These are phyloP conservation scores for Aspergillus fijiensis DNA, from an alignment of 2,329 filamentous ascomycete genomes.

Conservation along the genomic window DNA sequence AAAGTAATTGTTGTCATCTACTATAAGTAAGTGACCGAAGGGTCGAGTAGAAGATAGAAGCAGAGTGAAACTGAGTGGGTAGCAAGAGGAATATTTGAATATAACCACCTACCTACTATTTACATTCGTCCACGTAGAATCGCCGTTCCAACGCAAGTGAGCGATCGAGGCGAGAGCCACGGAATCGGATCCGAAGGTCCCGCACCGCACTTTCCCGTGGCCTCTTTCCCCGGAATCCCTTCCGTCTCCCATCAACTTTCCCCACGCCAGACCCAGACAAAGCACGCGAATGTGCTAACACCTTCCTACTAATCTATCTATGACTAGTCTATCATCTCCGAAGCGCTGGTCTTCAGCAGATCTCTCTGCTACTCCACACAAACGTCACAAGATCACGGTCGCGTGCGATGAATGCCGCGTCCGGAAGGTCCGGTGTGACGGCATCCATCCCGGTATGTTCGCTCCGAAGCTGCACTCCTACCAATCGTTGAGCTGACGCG, in stretches of 20 bases:
- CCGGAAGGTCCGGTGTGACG: constrained; percentile 22
- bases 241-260: not conserved
- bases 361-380: constrained; percentile 2
- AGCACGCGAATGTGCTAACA: not conserved
- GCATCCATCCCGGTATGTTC: constrained; percentile 19
- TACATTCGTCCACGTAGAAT: no score
- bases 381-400: constrained; percentile 21
- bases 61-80: no score
- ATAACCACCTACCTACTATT: no score
- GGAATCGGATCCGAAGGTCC: not conserved
- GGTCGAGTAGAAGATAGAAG: no score
- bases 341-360: not conserved
- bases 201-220: not conserved
- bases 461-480: not conserved
- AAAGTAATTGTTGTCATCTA: no score
- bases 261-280: not conserved
- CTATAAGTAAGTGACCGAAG: no score
- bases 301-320: not conserved
- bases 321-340: not conserved
- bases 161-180: constrained; percentile 10
- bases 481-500: constrained; percentile 3
- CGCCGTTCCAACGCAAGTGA: no score
- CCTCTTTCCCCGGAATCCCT: not conserved
- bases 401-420: constrained; percentile 22
- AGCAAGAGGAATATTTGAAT: no score